Base-by-base conservation (phyloP, 306 rosid genomes). In the Prunus mongolica region DNA sequence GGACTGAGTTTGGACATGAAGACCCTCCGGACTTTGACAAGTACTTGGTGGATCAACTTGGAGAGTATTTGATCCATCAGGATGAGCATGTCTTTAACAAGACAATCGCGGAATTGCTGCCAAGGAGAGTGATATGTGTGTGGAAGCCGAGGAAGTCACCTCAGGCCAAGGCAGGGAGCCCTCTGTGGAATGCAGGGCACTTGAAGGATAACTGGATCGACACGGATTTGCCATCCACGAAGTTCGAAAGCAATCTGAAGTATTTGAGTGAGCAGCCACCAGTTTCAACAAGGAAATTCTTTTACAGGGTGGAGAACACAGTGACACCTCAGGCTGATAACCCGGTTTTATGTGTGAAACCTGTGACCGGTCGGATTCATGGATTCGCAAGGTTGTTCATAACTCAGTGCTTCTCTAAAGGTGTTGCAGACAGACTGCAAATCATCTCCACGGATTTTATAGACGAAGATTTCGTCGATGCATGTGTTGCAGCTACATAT, bases 281-380 rank as follows among this genome's bases (percentile, higher is more conserved):
- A 8, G 92, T 83, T 51, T 16, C 84, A 8, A 75, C 88, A 0
- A 84, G 98, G 77, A 90, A 87, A 18, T 94, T 73, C 80, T 94
- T 94, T 65, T 92, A 94, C 54, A 89, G 97, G 83, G 89, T 94
- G 83, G 97, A 94, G 91, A 94, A 94, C 70, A 94, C 96, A 12
- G 95, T 83, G n/a, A 94, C 97, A 0, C 96, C 98, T 0, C 88
- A 87, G 60, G 77, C 96, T 1, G 93, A 94, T 82, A 94, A 92
- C 41, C 97, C 95, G 0, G 72, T 92, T 20, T 12, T 92, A 80
- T 91, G 97, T 44, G 98, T 92, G 25, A 90, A 80, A 69, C 95
- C 97, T 1, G 98, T 90, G 67, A 92, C 98, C 0, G 4, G 75
- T 4, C 86, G 98, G 65, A 94, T 94, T 65, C 95, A 78, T 74